Percentiles rank a stretch among this genome's conserved stretches.
These are phyloP conservation scores for Agaricus bisporus DNA, from an alignment of 768 basidiomycete species.

Conservation along the genomic window DNA sequence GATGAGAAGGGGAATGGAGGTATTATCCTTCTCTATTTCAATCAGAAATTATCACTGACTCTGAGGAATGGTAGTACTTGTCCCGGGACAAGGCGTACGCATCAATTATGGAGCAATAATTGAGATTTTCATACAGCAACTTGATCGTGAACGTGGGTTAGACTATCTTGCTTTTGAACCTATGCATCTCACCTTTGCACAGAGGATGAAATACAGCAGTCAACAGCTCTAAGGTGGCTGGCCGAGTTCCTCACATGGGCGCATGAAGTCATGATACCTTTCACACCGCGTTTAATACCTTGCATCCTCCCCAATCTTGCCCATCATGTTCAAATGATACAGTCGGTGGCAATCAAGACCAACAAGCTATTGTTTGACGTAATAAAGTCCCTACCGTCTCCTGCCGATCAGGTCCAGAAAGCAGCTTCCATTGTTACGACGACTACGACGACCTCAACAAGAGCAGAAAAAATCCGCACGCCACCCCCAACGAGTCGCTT, in stretches of 20 bases:
- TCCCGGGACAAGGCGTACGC: slow-evolving; percentile 70
- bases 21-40: slow-evolving; percentile 18
- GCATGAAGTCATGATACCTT: slow-evolving; percentile 89
- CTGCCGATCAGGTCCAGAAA: slow-evolving; percentile 40
- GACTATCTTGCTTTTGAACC: not conserved
- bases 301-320: slow-evolving; percentile 94
- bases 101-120: slow-evolving; percentile 91
- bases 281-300: slow-evolving; percentile 88
- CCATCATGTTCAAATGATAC: slow-evolving; percentile 85
- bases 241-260: slow-evolving; percentile 85
- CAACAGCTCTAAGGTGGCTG: slow-evolving; percentile 90
- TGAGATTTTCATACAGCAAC: slow-evolving; percentile 85
- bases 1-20: slow-evolving; percentile 63
- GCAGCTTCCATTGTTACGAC: slow-evolving; percentile 16
- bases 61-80: not conserved
- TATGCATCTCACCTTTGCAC: not conserved
- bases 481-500: slow-evolving; percentile 27
- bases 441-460: slow-evolving; percentile 15
- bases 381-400: slow-evolving; percentile 79
- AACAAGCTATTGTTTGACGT: slow-evolving; percentile 82
- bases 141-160: slow-evolving; percentile 74
- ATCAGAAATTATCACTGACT: not conserved
- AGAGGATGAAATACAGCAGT: slow-evolving; percentile 96
- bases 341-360: slow-evolving; percentile 77
- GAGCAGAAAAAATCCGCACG: slow-evolving; percentile 20